Percentiles rank a stretch among this genome's conserved stretches.
These are phyloP conservation scores for Aspergillus indologenus DNA, from an alignment of 495 filamentous ascomycete species.

Conservation along the genomic window DNA sequence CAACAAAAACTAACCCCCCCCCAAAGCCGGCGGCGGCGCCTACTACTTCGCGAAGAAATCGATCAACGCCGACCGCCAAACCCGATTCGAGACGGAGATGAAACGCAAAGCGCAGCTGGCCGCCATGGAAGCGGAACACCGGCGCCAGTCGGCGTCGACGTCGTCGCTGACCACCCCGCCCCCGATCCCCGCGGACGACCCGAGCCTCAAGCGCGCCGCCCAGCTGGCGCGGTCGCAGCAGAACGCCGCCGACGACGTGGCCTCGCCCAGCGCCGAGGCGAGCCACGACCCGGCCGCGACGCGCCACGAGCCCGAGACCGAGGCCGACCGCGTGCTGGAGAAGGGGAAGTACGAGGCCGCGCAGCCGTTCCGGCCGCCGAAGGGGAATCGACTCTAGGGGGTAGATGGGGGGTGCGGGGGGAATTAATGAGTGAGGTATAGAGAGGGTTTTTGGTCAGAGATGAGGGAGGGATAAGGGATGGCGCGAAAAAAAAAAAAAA, in stretches of 20 bases:
- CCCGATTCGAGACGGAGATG: constrained; percentile 64
- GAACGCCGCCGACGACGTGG: constrained; percentile 52
- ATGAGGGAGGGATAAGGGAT: background rate
- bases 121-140: constrained; percentile 54
- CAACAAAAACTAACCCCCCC: constrained; percentile 7
- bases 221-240: constrained; percentile 35
- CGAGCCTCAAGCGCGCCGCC: constrained; percentile 36
- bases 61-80: constrained; percentile 82
- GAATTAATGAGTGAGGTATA: background rate
- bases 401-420: background rate
- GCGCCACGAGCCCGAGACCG: constrained; percentile 73
- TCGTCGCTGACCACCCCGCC: constrained; percentile 10
- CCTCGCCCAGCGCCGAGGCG: constrained; percentile 76
- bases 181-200: constrained; percentile 25
- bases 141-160: constrained; percentile 25
- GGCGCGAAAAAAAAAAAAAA: background rate
- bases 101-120: constrained; percentile 60
- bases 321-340: constrained; percentile 63
- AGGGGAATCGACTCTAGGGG: constrained; percentile 78
- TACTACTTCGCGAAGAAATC: constrained; percentile 95
- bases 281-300: constrained; percentile 83
- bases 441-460: background rate
- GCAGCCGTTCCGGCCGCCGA: constrained; percentile 67
- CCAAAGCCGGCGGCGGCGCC: constrained; percentile 76
- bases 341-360: constrained; percentile 88